Evolutionary conservation across 306 rosid genomes (phyloP), one percentile per base, ranked within the genome.

Genomic region (Leucaena leucocephala): DNA sequence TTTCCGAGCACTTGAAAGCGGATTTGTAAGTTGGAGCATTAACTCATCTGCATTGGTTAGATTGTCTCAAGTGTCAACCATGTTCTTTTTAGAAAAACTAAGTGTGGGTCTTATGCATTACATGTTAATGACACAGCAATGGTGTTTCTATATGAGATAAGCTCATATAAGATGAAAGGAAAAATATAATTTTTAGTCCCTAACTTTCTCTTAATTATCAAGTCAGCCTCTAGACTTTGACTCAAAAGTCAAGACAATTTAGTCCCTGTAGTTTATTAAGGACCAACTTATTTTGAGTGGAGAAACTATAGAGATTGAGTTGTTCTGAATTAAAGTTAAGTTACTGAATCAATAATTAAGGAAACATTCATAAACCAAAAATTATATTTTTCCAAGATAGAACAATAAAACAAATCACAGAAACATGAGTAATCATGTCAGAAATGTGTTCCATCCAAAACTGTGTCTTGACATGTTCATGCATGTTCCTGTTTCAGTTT

Each of bases 1-100:
- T 85, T 93, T 86, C 86, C 80, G 90, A 85, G 99, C 99, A 49
- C 93, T 95, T 54, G 95, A 95, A 86, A 91, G 81, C 73, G 99
- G 96, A 86, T 95, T 85, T 84, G 99, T 95, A 91, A 92, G 98
- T 91, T 82, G 46, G 19, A 76, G 35, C 54, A 34, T 61, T n/a
- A 61, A 67, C 76, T 44, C 42, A 13, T 52, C 45, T 5, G 62
- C n/a, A 8, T 38, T 39, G 7, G 17, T 45, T 22, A 36, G 43
- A 48, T 71, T 34, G 65, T 79, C 66, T 72, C 48, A 15, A 16
- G 48, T 65, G 22, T 39, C 33, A 15, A 1, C 68, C 42, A 16
- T 38, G 48, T 38, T 63, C 22, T 15, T 6, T 36, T 34, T 15
- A 35, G 21, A 63, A 63, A 63, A 61, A 61, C 15, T 11, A 1